A percentile compares a stretch with the other conserved stretches of the same genome.
Conservation (phyloP, 371 early-diverging fungal species). For the Lichtheimia hyalospora region DNA sequence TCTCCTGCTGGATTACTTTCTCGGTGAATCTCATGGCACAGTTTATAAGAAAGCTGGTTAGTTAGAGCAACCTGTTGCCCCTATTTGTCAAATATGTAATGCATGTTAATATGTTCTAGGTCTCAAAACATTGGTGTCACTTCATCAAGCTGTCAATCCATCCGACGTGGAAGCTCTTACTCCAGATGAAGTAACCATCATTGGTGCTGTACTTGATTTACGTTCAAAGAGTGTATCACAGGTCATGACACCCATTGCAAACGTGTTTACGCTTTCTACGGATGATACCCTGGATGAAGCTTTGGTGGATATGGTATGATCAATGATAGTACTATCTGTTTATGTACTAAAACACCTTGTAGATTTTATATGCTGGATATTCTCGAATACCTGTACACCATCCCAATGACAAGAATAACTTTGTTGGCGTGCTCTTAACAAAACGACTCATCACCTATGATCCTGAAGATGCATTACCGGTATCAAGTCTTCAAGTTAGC, state of each 20-base stretch:
- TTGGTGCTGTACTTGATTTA: conserved; percentile 91
- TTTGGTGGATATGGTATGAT: conserved; percentile 55
- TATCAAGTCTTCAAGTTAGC: conserved; percentile 68
- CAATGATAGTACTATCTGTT: background rate
- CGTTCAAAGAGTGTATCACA: conserved; percentile 80
- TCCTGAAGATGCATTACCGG: conserved; percentile 77
- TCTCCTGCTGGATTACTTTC: conserved; percentile 70
- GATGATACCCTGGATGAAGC: conserved; percentile 67
- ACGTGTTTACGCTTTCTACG: conserved; percentile 82
- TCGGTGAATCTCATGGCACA: conserved; percentile 84
- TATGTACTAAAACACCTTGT: background rate
- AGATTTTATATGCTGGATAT: conserved; percentile 84
- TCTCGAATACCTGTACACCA: conserved; percentile 87
- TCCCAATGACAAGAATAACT: conserved; percentile 58
- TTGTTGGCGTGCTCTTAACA: conserved; percentile 91
- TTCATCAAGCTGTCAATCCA: conserved; percentile 73
- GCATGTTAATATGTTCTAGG: conserved; percentile 34
- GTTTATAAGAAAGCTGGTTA: conserved; percentile 76
- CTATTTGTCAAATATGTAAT: background rate
- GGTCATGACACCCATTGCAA: conserved; percentile 88
- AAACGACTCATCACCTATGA: conserved; percentile 88
- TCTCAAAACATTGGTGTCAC: conserved; percentile 87
- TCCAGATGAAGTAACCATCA: conserved; percentile 87
- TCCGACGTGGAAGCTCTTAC: conserved; percentile 79
- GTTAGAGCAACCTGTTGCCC: background rate